Conservation (phyloP, 2,329 filamentous ascomycete genomes). For the Colletotrichum karsti region DNA sequence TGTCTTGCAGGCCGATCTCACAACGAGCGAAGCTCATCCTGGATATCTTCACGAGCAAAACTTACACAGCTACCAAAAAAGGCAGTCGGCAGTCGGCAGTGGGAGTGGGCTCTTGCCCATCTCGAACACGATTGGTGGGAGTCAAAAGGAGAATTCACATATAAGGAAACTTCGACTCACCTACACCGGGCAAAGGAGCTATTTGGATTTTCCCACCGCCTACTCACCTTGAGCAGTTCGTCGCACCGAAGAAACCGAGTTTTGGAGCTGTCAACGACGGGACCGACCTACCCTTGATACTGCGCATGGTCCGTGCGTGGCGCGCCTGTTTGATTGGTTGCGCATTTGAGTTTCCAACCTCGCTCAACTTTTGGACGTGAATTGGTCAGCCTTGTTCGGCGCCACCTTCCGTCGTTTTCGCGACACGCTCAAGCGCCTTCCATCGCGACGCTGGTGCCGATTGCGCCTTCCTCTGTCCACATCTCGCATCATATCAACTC, state of each 20-base stretch:
- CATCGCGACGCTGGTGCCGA: not conserved
- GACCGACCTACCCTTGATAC: not conserved
- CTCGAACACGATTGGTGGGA: too few species aligned
- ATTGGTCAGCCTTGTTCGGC: not conserved
- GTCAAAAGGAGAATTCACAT: not conserved
- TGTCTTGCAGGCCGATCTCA: too few species aligned
- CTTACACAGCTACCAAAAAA: too few species aligned
- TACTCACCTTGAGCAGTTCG: too few species aligned
- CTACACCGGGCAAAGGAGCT: not conserved
- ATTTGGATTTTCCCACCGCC: not conserved
- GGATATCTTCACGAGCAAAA: too few species aligned
- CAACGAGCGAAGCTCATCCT: too few species aligned
- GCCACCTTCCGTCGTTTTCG: not conserved
- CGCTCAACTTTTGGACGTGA: not conserved
- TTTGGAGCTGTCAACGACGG: not conserved
- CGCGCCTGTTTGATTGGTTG: constrained; percentile 3
- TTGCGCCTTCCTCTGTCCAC: not conserved
- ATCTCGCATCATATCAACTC: too few species aligned
- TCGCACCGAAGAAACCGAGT: constrained; percentile 7
- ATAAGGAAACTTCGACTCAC: not conserved
- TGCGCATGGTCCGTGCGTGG: constrained; percentile 1
- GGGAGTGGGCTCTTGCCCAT: too few species aligned
- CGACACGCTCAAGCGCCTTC: not conserved
- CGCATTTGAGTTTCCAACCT: not conserved
- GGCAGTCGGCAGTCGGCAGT: too few species aligned